Evolutionary conservation across 768 basidiomycete genomes (phyloP).

Genomic region (Panaeolus papilionaceus): DNA sequence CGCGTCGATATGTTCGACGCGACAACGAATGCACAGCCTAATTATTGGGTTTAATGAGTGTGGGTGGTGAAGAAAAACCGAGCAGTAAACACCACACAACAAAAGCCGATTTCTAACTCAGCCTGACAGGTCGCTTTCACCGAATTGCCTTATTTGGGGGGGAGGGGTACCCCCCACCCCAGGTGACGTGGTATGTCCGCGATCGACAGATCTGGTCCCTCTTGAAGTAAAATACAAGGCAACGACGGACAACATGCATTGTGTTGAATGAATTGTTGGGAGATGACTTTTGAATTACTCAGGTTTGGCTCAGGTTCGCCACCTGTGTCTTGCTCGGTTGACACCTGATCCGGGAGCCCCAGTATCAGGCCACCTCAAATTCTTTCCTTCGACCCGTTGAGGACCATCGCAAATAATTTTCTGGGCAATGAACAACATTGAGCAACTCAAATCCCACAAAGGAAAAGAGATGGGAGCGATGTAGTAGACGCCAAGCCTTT

Average conservation of each 20-base stretch:
- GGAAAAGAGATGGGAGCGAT: neutral
- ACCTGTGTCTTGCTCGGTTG: neutral
- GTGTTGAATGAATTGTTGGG: neutral
- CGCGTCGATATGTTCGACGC: too few relatives aligned
- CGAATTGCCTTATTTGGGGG: too few relatives aligned
- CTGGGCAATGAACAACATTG: neutral
- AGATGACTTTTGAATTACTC: neutral
- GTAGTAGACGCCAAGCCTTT: neutral
- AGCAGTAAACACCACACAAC: too few relatives aligned
- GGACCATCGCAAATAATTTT: neutral
- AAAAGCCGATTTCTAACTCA: too few relatives aligned
- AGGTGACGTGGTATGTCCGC: too few relatives aligned
- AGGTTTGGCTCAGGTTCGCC: slow-evolving; percentile 10
- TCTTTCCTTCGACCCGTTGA: neutral
- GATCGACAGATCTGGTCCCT: too few relatives aligned
- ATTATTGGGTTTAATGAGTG: too few relatives aligned
- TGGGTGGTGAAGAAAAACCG: too few relatives aligned
- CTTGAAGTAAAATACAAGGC: neutral
- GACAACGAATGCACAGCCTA: too few relatives aligned
- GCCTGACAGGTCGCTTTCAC: too few relatives aligned
- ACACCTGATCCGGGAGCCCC: neutral
- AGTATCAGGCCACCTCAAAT: too few relatives aligned
- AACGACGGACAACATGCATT: neutral
- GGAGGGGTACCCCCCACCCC: too few relatives aligned
- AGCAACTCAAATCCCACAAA: slow-evolving; percentile 1